Percentiles rank a stretch among this genome's conserved stretches.
phyloP scores from a whole-genome alignment of 495 filamentous ascomycete genomes.

The Hypoxylon trugodes region DNA sequence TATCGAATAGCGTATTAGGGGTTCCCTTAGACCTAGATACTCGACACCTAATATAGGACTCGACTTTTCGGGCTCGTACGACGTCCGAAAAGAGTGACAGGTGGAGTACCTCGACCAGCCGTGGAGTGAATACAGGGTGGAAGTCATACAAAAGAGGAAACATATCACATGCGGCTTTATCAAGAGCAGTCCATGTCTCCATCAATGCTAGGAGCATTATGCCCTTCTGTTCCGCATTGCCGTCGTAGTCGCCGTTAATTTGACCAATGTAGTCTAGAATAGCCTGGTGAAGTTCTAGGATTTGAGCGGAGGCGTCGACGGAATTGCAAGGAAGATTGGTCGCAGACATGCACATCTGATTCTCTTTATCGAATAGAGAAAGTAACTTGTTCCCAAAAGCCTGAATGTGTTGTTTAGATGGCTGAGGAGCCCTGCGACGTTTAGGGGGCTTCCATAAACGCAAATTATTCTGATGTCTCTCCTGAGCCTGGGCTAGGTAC shows the following conservation, averaged over 20 bases:
- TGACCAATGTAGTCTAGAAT: slow-evolving; percentile 51
- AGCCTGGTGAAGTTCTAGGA: slow-evolving; percentile 43
- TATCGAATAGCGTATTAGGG: slow-evolving; percentile 55
- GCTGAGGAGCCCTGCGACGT: not conserved
- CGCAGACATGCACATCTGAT: not conserved
- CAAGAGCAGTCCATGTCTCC: slow-evolving; percentile 54
- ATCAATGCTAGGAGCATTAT: slow-evolving; percentile 52
- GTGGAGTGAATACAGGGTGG: slow-evolving; percentile 51
- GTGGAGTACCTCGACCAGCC: slow-evolving; percentile 59
- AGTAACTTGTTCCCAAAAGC: slow-evolving; percentile 10
- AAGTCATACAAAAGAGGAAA: slow-evolving; percentile 51
- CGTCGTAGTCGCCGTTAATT: slow-evolving; percentile 53
- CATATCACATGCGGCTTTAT: slow-evolving; percentile 40
- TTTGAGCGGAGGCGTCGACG: slow-evolving; percentile 17
- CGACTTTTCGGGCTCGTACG: slow-evolving; percentile 53
- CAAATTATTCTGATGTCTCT: slow-evolving; percentile 5
- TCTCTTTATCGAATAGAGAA: slow-evolving; percentile 20
- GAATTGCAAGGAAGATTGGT: not conserved
- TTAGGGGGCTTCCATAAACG: not conserved
- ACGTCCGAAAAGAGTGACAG: slow-evolving; percentile 51
- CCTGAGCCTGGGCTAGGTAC: slow-evolving; percentile 41
- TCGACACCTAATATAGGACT: slow-evolving; percentile 53
- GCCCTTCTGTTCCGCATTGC: slow-evolving; percentile 54
- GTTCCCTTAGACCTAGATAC: slow-evolving; percentile 7
- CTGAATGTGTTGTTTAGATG: slow-evolving; percentile 15